Evolutionary conservation across 2,329 filamentous ascomycete genomes (phyloP).

Genomic region (Hirsutella thompsonii): DNA sequence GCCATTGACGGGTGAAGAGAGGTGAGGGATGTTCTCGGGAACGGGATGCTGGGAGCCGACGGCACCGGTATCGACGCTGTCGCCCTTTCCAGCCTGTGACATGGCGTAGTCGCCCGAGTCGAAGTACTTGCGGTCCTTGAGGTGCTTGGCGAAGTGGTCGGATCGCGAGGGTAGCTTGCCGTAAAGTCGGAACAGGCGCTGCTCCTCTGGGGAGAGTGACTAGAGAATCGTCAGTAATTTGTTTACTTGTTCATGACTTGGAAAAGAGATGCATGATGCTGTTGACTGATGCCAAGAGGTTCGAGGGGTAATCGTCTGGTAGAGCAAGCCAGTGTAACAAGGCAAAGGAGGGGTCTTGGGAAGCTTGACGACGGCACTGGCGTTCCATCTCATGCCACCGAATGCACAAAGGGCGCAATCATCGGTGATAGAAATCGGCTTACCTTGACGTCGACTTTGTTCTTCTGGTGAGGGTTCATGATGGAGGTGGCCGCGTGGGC

Average conservation of each 20-base stretch:
- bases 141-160: slow-evolving; percentile 92
- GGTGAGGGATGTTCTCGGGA: slow-evolving; percentile 88
- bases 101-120: slow-evolving; percentile 94
- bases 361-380: too few species aligned
- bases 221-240: slow-evolving; percentile 24
- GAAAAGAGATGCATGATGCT: too few species aligned
- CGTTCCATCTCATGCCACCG: background rate
- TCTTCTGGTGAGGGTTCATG: slow-evolving; percentile 97
- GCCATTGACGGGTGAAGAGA: slow-evolving; percentile 50
- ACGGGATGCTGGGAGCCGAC: slow-evolving; percentile 92
- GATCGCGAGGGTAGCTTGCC: slow-evolving; percentile 95
- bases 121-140: slow-evolving; percentile 99
- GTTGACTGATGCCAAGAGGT: too few species aligned
- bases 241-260: too few species aligned
- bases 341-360: too few species aligned
- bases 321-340: too few species aligned
- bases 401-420: background rate
- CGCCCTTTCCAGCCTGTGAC: slow-evolving; percentile 93
- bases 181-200: slow-evolving; percentile 91
- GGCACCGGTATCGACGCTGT: slow-evolving; percentile 82
- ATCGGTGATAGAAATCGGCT: slow-evolving; percentile 22
- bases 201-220: slow-evolving; percentile 89
- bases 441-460: slow-evolving; percentile 95
- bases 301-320: too few species aligned
- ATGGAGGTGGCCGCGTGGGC: slow-evolving; percentile 10